Evolutionary conservation across 225 moss, liverwort and hornwort species (phyloP).

Genomic region (Ulota crispa): DNA sequence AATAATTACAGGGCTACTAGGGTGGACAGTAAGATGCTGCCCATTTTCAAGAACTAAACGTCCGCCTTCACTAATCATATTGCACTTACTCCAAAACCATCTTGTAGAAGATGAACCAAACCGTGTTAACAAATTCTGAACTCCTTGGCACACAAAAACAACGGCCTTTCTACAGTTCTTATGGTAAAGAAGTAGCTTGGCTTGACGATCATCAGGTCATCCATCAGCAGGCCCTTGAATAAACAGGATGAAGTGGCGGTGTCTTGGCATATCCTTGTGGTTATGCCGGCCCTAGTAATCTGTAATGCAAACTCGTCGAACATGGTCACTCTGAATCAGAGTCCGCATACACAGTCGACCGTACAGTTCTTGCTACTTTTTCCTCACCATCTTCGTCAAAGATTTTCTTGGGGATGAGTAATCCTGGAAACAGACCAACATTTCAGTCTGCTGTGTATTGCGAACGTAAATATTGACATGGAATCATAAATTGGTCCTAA

Average conservation of each 20-base stretch:
- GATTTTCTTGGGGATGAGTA: conserved; percentile 58
- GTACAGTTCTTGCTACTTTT: conserved; percentile 60
- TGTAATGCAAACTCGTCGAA: conserved; percentile 4
- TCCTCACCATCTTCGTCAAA: conserved; percentile 71
- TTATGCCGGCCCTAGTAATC: not conserved
- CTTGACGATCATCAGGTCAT: not conserved
- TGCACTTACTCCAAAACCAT: not conserved
- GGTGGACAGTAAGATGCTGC: conserved; percentile 9
- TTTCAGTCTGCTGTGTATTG: not conserved
- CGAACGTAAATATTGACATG: not conserved
- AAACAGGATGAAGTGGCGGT: not conserved
- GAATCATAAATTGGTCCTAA: not conserved
- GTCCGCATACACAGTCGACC: conserved; percentile 55
- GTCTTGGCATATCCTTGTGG: conserved; percentile 16
- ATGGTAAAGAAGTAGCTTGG: conserved; percentile 7
- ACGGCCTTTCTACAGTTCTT: conserved; percentile 2
- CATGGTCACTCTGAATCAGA: conserved; percentile 68
- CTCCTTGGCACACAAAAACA: not conserved
- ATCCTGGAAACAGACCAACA: conserved; percentile 31
- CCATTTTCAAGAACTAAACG: conserved; percentile 6
- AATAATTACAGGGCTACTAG: conserved; percentile 5
- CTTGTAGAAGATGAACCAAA: not conserved
- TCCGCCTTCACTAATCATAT: not conserved
- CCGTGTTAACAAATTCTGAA: not conserved
- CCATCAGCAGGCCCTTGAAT: not conserved